A percentile compares a stretch with the other conserved stretches of the same genome.
These are phyloP conservation scores for Tulasnella sp. DNA, from an alignment of 768 basidiomycete species.

Conservation along the genomic window DNA sequence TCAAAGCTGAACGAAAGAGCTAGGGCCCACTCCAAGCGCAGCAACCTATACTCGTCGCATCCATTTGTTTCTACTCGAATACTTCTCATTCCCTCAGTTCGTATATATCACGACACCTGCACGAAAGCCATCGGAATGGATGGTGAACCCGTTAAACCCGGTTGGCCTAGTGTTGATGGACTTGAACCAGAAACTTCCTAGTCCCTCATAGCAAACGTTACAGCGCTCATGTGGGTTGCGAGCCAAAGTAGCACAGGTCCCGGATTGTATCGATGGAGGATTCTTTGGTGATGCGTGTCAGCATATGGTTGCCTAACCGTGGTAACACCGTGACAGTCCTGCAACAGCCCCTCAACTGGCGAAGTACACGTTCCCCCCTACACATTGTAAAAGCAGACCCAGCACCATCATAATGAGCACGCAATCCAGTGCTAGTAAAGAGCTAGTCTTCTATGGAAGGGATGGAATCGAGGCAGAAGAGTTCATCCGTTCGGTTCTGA, in stretches of 20 bases:
- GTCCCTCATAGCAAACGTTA: neutral
- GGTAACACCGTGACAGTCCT: neutral
- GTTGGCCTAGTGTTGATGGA: neutral
- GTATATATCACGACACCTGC: neutral
- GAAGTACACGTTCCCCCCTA: neutral
- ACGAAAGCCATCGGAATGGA: neutral
- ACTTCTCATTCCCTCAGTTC: too few relatives aligned
- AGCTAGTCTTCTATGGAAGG: neutral
- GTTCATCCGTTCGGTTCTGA: neutral
- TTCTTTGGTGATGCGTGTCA: neutral
- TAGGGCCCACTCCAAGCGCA: too few relatives aligned
- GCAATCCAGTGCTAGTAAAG: neutral
- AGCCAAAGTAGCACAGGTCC: neutral
- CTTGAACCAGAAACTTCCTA: neutral
- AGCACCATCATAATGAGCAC: neutral
- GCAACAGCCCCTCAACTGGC: neutral
- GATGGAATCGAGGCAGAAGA: neutral
- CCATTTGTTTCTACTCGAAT: too few relatives aligned
- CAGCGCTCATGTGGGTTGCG: neutral
- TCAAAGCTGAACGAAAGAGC: too few relatives aligned
- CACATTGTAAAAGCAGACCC: neutral
- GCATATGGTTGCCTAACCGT: neutral
- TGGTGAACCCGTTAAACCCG: neutral
- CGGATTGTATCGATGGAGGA: neutral
- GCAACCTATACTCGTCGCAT: too few relatives aligned